Percentiles rank a stretch among this genome's conserved stretches.
Evolutionary conservation across 345 rosid species (phyloP).

Genomic region (Gossypium ekmanianum): DNA sequence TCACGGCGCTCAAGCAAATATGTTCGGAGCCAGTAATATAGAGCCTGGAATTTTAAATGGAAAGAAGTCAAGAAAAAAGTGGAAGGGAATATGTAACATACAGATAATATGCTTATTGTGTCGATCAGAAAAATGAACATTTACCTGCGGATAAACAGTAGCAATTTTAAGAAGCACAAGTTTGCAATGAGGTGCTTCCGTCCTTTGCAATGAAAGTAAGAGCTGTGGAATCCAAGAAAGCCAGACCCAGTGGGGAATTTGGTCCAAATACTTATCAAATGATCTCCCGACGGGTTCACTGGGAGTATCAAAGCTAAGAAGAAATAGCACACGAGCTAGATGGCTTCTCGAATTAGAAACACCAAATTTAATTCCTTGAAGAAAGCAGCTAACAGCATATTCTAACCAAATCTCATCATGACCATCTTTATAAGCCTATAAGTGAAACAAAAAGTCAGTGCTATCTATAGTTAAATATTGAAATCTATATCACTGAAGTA

Average conservation of each 20-base stretch:
- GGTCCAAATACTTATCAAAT: slow-evolving; percentile 88
- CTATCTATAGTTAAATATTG: background rate
- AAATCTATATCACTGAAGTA: slow-evolving; percentile 13
- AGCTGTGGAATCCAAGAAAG: slow-evolving; percentile 98
- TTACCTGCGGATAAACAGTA: slow-evolving; percentile 85
- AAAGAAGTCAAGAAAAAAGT: slow-evolving; percentile 13
- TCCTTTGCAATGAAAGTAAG: slow-evolving; percentile 92
- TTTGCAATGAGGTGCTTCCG: slow-evolving; percentile 97
- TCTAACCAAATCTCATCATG: slow-evolving; percentile 95
- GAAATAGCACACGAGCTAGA: slow-evolving; percentile 90
- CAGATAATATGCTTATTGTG: background rate
- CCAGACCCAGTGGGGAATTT: slow-evolving; percentile 99
- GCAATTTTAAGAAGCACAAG: slow-evolving; percentile 89
- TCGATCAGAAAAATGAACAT: background rate
- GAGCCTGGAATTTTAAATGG: slow-evolving; percentile 50
- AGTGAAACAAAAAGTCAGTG: slow-evolving; percentile 23
- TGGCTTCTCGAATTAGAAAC: slow-evolving; percentile 94
- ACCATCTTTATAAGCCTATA: slow-evolving; percentile 79
- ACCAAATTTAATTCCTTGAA: slow-evolving; percentile 96
- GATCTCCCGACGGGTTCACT: slow-evolving; percentile 94
- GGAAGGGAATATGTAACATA: background rate
- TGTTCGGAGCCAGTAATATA: slow-evolving; percentile 97
- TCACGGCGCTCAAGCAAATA: slow-evolving; percentile 97
- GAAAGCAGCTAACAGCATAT: slow-evolving; percentile 95
- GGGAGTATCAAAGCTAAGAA: slow-evolving; percentile 93